Evolutionary conservation across 768 basidiomycete species (phyloP), one percentile per base, ranked within the genome.

Genomic region (Boletus barrowsii): DNA sequence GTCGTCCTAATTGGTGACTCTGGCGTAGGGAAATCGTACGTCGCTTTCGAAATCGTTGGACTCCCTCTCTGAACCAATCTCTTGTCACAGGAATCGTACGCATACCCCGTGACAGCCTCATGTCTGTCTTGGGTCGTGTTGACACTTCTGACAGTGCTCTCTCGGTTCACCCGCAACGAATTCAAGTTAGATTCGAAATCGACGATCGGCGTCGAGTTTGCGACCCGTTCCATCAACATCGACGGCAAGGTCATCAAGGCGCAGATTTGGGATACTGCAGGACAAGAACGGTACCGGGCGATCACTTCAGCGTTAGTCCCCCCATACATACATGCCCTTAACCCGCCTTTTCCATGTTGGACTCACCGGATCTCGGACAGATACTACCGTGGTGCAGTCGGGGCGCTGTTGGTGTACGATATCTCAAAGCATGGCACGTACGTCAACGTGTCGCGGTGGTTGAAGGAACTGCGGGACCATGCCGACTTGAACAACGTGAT

Each of bases 181-280:
- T 99, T 99, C 85, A 97, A 95, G 79, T 82, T 96, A 62, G 97
- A 98, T 69, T 93, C 94, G 42, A 98, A 98, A 79, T 98, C 96
- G 57, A 99, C 97, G 22, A 98, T 99, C 72, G 96, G 97, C 50
- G 96, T 99, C 63, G 96, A 98, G 75, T 99, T 99, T 65, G 97
- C 96, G 4, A 98, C 96, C 40, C 84, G 97, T 67, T 90, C 92
- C 17, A 92, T 93, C 71, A 89, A 81, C 62, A 91, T 98, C n/a
- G 96, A 98, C 69, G 84, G 85, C 39, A 98, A 98, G 85, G 94
- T 87, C 3, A 83, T 99, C 63, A 98, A 98, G 74, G 96, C 96
- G 20, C 96, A 98, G 75, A 90, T 99, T 65, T 99, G 96, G 96
- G 97, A 99, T 74, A 99, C 96, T 62, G 95, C 95, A 65, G 95